A percentile compares a stretch with the other conserved stretches of the same genome.
Evolutionary conservation across 179 eudicot genomes (phyloP).

Genomic region (Monotropa hypopitys): DNA sequence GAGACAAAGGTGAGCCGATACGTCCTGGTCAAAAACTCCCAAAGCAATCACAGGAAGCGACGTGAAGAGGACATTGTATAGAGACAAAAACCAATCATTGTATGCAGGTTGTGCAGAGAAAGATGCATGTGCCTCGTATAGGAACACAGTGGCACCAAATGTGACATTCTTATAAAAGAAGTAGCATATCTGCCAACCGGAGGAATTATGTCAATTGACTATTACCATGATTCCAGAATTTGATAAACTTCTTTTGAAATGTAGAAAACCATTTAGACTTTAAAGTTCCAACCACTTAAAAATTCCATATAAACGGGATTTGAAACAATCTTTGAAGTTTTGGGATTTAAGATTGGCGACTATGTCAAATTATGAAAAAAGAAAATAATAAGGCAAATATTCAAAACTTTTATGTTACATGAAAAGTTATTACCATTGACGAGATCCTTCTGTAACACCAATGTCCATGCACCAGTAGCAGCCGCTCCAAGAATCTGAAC

Average conservation of each 20-base stretch:
- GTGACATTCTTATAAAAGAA: constrained; percentile 75
- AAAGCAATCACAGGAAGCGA: constrained; percentile 63
- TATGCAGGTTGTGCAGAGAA: constrained; percentile 66
- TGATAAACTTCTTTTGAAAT: not conserved
- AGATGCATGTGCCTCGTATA: constrained; percentile 52
- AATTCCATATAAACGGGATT: not conserved
- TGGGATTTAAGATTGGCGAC: not conserved
- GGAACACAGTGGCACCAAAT: constrained; percentile 66
- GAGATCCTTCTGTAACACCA: constrained; percentile 89
- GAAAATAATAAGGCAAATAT: not conserved
- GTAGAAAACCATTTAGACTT: not conserved
- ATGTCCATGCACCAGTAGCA: constrained; percentile 83
- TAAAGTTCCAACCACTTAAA: not conserved
- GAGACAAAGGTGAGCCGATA: constrained; percentile 48
- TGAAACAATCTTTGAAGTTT: not conserved
- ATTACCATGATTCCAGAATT: not conserved
- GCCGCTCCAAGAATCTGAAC: constrained; percentile 67
- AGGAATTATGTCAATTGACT: constrained; percentile 3
- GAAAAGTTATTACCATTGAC: constrained; percentile 39
- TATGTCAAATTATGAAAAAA: not conserved
- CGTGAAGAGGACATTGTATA: constrained; percentile 58
- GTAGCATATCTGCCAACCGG: constrained; percentile 55
- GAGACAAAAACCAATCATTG: constrained; percentile 55
- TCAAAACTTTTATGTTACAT: not conserved
- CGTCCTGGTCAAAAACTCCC: constrained; percentile 74